A percentile compares a stretch with the other conserved stretches of the same genome.
Evolutionary conservation across 257 asterid genomes (phyloP).

Genomic region (Cinchona pubescens): DNA sequence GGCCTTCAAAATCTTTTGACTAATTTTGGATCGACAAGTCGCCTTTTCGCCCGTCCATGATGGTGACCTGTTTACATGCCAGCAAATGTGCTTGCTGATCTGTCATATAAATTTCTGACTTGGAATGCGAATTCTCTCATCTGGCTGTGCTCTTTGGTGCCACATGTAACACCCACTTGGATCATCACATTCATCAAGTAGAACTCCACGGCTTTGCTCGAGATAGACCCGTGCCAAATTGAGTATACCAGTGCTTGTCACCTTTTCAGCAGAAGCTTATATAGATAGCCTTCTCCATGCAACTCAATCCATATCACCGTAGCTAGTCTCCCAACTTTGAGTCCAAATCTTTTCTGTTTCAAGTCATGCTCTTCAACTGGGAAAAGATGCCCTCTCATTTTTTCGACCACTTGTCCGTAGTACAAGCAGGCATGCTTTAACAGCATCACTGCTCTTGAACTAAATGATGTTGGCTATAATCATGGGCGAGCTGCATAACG

Average conservation of each 20-base stretch:
- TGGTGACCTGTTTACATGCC: neutral
- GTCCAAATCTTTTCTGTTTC: neutral
- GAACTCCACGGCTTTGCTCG: conserved; percentile 1
- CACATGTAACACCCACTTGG: neutral
- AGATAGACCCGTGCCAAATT: neutral
- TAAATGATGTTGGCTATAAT: neutral
- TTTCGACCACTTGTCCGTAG: neutral
- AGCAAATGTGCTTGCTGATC: neutral
- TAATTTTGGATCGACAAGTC: neutral
- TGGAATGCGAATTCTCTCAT: conserved; percentile 9
- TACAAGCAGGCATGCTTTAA: conserved; percentile 4
- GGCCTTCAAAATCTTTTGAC: neutral
- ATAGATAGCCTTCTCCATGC: neutral
- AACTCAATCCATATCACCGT: neutral
- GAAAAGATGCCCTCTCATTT: neutral
- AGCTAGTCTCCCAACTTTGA: neutral
- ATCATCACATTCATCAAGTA: neutral
- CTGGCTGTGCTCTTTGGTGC: conserved; percentile 6
- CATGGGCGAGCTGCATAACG: conserved; percentile 2
- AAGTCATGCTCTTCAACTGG: too few species aligned
- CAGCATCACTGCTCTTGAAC: conserved; percentile 6
- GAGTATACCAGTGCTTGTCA: neutral
- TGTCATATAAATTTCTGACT: conserved; percentile 3
- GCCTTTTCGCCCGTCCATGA: neutral
- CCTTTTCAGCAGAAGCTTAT: neutral